These are phyloP conservation scores for Globisporangium iwayamae DNA, from an alignment of 352 stramenopile genomes.

Conservation along the genomic window DNA sequence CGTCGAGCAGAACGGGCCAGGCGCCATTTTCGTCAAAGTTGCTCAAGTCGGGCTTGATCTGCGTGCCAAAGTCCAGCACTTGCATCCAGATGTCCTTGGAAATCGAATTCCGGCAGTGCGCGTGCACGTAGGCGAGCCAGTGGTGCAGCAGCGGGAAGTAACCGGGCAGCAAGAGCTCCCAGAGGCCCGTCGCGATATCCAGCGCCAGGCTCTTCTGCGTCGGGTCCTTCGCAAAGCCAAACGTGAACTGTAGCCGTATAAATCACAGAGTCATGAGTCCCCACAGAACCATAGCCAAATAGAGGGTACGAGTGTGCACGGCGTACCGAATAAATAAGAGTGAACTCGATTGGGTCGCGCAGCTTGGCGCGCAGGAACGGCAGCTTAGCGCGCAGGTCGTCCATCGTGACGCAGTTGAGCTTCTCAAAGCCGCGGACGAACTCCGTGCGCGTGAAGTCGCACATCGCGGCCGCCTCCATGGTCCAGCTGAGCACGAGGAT, in stretches of 20 bases:
- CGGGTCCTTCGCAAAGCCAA: slow-evolving; percentile 78
- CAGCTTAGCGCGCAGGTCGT: slow-evolving; percentile 49
- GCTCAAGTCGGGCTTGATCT: slow-evolving; percentile 67
- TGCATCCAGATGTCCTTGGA: slow-evolving; percentile 87
- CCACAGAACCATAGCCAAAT: neutral
- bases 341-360: slow-evolving; percentile 41
- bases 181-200: slow-evolving; percentile 68
- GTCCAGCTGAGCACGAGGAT: slow-evolving; percentile 74
- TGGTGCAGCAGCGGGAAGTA: slow-evolving; percentile 65
- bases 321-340: slow-evolving; percentile 80
- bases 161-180: slow-evolving; percentile 63
- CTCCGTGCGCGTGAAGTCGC: slow-evolving; percentile 69
- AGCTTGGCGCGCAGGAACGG: slow-evolving; percentile 51
- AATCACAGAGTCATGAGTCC: slow-evolving; percentile 1
- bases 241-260: slow-evolving; percentile 57
- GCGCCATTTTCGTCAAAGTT: slow-evolving; percentile 88
- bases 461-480: slow-evolving; percentile 80
- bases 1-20: slow-evolving; percentile 83
- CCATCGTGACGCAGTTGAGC: slow-evolving; percentile 54
- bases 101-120: slow-evolving; percentile 69
- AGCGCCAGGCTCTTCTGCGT: slow-evolving; percentile 78
- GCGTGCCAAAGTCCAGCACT: slow-evolving; percentile 74
- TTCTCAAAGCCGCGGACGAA: slow-evolving; percentile 72
- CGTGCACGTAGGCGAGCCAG: slow-evolving; percentile 67
- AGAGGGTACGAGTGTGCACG: neutral